Conservation (phyloP, 495 filamentous ascomycete genomes). For the Penicillium roqueforti region DNA sequence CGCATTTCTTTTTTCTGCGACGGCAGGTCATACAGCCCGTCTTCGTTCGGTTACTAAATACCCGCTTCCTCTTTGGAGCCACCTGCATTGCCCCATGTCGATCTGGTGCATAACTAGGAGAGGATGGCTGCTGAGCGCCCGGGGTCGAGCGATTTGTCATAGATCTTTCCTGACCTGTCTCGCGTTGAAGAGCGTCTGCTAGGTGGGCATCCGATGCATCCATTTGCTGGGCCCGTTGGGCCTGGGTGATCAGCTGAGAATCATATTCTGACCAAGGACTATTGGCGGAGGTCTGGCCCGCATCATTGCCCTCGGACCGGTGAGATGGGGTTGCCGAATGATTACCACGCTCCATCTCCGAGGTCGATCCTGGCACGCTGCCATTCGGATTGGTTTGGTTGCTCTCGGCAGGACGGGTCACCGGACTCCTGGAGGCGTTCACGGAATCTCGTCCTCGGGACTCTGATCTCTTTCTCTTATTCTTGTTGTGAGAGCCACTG, state of each 20-base stretch:
- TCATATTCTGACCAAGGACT: slow-evolving; percentile 42
- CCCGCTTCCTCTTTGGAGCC: slow-evolving; percentile 75
- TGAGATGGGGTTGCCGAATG: slow-evolving; percentile 22
- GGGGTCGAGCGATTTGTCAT: slow-evolving; percentile 33
- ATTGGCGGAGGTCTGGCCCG: slow-evolving; percentile 28
- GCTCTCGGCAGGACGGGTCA: slow-evolving; percentile 6
- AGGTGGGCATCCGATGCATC: slow-evolving; percentile 50
- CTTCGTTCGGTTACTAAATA: slow-evolving; percentile 96
- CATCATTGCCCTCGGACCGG: slow-evolving; percentile 32
- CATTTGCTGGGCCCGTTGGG: slow-evolving; percentile 44
- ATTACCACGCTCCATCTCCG: slow-evolving; percentile 27
- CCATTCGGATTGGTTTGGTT: slow-evolving; percentile 18
- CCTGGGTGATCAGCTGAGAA: slow-evolving; percentile 38
- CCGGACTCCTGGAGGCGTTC: slow-evolving; percentile 21
- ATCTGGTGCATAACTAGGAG: slow-evolving; percentile 37
- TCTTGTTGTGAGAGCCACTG: slow-evolving; percentile 22
- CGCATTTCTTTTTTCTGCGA: slow-evolving; percentile 96
- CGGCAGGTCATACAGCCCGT: slow-evolving; percentile 96
- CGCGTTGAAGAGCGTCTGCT: slow-evolving; percentile 49
- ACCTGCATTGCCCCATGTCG: slow-evolving; percentile 51
- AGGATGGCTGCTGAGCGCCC: slow-evolving; percentile 28
- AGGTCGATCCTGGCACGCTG: slow-evolving; percentile 17
- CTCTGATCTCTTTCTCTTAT: slow-evolving; percentile 43
- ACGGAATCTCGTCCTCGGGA: slow-evolving; percentile 29
- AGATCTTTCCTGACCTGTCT: slow-evolving; percentile 39